These are phyloP conservation scores for Globisporangium iwayamae DNA, from an alignment of 352 stramenopile species.

Conservation along the genomic window DNA sequence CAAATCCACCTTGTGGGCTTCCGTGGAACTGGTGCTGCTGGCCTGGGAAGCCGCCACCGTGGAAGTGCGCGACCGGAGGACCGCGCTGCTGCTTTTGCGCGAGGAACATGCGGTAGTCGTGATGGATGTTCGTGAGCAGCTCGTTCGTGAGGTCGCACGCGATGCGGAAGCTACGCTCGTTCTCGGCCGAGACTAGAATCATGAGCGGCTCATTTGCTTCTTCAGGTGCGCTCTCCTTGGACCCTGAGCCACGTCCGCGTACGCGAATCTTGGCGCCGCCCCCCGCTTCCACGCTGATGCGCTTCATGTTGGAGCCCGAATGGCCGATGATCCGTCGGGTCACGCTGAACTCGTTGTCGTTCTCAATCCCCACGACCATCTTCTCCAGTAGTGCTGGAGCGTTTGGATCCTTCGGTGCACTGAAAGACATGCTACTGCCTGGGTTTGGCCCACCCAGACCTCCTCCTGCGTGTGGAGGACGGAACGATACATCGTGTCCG, in stretches of 20 bases:
- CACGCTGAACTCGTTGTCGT: slow-evolving; percentile 82
- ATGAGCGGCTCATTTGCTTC: slow-evolving; percentile 78
- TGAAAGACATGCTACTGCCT: neutral
- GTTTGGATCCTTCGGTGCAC: slow-evolving; percentile 16
- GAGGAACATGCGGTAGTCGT: slow-evolving; percentile 71
- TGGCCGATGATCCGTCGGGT: slow-evolving; percentile 83
- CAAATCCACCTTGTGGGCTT: slow-evolving; percentile 1
- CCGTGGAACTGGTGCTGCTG: slow-evolving; percentile 12
- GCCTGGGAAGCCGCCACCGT: slow-evolving; percentile 13
- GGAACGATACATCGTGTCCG: slow-evolving; percentile 7
- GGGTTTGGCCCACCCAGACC: slow-evolving; percentile 5
- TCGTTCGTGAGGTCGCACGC: slow-evolving; percentile 65
- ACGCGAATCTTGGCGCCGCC: slow-evolving; percentile 83
- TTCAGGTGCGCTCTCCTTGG: slow-evolving; percentile 67
- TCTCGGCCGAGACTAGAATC: slow-evolving; percentile 82
- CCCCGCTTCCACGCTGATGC: slow-evolving; percentile 77
- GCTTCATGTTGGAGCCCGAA: slow-evolving; percentile 81
- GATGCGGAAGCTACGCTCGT: slow-evolving; percentile 80
- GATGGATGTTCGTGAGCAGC: slow-evolving; percentile 67
- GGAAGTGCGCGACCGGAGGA: slow-evolving; percentile 12
- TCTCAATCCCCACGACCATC: slow-evolving; percentile 81
- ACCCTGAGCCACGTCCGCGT: slow-evolving; percentile 74
- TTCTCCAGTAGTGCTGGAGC: slow-evolving; percentile 57
- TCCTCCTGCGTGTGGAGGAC: slow-evolving; percentile 8
- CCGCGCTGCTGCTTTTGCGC: slow-evolving; percentile 24